These are phyloP conservation scores for Pyricularia sp. DNA, from an alignment of 2,329 filamentous ascomycete genomes.

Conservation along the genomic window DNA sequence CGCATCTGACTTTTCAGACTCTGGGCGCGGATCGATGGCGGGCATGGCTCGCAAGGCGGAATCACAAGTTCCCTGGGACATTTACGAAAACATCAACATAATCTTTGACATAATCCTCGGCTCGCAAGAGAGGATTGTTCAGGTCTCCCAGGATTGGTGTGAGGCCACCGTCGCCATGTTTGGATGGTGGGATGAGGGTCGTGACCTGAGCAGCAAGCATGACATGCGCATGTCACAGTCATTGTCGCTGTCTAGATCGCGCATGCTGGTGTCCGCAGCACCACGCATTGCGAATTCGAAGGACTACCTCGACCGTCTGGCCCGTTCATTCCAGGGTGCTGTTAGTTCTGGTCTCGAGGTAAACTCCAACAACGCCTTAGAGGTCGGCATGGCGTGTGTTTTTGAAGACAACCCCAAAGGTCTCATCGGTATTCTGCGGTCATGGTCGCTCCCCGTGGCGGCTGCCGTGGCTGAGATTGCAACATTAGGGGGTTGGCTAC, in stretches of 20 bases:
- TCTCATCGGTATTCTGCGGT: constrained; percentile 62
- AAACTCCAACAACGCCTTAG: constrained; percentile 64
- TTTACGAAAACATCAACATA: constrained; percentile 76
- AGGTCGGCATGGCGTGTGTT: constrained; percentile 72
- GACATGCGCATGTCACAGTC: constrained; percentile 8
- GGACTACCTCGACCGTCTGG: constrained; percentile 66
- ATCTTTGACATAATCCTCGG: constrained; percentile 78
- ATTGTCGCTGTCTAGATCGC: constrained; percentile 27
- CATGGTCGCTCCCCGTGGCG: constrained; percentile 74
- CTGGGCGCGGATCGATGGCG: constrained; percentile 38
- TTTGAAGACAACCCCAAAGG: constrained; percentile 77
- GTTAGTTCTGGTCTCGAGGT: constrained; percentile 64
- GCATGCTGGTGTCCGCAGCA: constrained; percentile 27
- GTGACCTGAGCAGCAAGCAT: constrained; percentile 28
- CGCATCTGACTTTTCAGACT: constrained; percentile 23
- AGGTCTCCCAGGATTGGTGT: constrained; percentile 79
- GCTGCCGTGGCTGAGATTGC: constrained; percentile 76
- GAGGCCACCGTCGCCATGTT: constrained; percentile 78
- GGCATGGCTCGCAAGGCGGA: constrained; percentile 69
- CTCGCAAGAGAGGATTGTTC: constrained; percentile 63
- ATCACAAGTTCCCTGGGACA: constrained; percentile 78
- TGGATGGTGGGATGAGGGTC: constrained; percentile 87
- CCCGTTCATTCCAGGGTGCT: constrained; percentile 60
- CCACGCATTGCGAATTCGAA: constrained; percentile 38
- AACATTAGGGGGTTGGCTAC: constrained; percentile 75